Conservation (phyloP, 345 rosid genomes). For the Adansonia digitata region DNA sequence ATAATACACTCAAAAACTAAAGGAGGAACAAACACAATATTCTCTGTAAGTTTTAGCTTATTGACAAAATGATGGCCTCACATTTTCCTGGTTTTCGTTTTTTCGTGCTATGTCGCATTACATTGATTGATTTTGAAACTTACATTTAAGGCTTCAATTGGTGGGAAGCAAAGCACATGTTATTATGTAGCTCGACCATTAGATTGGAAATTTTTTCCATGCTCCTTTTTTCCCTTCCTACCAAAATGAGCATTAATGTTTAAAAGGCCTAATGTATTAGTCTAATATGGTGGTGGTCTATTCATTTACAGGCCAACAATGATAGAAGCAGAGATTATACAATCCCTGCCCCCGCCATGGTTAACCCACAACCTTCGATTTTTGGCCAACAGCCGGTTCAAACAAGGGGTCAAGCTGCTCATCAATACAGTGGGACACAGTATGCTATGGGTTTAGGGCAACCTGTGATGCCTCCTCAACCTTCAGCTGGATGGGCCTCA, state of each 20-base stretch:
- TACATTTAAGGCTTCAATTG: no score
- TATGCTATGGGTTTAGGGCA: slow-evolving; percentile 34
- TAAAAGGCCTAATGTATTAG: not conserved
- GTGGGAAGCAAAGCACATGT: no score
- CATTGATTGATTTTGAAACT: not conserved
- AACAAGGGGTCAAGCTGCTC: slow-evolving; percentile 29
- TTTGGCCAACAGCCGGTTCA: slow-evolving; percentile 62
- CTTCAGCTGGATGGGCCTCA: slow-evolving; percentile 63
- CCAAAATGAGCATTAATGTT: not conserved
- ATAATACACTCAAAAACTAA: not conserved
- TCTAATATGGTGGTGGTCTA: not conserved
- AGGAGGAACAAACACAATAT: not conserved
- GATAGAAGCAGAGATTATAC: slow-evolving; percentile 95
- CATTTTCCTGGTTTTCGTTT: not conserved
- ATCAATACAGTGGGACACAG: slow-evolving; percentile 44
- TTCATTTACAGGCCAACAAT: slow-evolving; percentile 64
- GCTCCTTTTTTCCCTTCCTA: no score
- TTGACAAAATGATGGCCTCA: not conserved
- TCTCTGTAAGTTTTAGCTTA: not conserved
- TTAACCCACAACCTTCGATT: slow-evolving; percentile 46
- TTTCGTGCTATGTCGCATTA: not conserved
- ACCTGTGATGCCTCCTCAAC: slow-evolving; percentile 31
- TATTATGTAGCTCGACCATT: no score
- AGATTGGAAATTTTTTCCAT: no score
- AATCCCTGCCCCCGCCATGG: slow-evolving; percentile 43